Evolutionary conservation across 495 filamentous ascomycete species (phyloP), one percentile per base, ranked within the genome.

Genomic region (Penicillium pulvis): DNA sequence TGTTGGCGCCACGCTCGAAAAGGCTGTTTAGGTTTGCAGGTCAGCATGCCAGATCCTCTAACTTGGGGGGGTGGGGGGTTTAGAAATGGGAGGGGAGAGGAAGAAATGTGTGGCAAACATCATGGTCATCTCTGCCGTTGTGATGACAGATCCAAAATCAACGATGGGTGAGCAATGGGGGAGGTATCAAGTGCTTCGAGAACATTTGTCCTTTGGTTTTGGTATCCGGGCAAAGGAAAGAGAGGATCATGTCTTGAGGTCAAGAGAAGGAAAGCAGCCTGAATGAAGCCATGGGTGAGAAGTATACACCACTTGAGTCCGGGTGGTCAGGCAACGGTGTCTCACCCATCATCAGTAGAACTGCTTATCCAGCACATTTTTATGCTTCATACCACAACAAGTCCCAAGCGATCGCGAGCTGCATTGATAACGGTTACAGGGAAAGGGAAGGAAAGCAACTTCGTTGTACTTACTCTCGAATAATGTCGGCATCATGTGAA

Each of bases 401-500:
- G 63, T 68, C 66, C 68, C 71, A 56, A 64, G 71, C 58, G 59
- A 71, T 68, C 61, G 70, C 63, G 55, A 56, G 72, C 75, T 79
- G 73, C 64, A 60, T 74, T 67, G 70, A 66, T 79, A 70, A 79
- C 11, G 59, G 69, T 65, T 66, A 64, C 52, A 60, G 59, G 61
- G 62, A 35, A 62, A 80, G 84, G 85, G 83, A 87, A 88, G 83
- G 82, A 90, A 91, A 89, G 75, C 72, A 76, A 79, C 76, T 79
- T 69, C 66, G 75, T 66, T 75, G 68, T 78, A 98, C 94, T 97
- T 96, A 98, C 94, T 98, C 94, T 97, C 95, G 88, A 78, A 97
- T 96, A 72, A 93, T 83, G 67, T 96, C 90, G 57, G 90, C 80
- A 64, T 95, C 92, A 79, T 99, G 94, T 64, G 88, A 93, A 48